Base-by-base conservation (phyloP, 176 grass and related monocot genomes). In the Elymus sibiricus region DNA sequence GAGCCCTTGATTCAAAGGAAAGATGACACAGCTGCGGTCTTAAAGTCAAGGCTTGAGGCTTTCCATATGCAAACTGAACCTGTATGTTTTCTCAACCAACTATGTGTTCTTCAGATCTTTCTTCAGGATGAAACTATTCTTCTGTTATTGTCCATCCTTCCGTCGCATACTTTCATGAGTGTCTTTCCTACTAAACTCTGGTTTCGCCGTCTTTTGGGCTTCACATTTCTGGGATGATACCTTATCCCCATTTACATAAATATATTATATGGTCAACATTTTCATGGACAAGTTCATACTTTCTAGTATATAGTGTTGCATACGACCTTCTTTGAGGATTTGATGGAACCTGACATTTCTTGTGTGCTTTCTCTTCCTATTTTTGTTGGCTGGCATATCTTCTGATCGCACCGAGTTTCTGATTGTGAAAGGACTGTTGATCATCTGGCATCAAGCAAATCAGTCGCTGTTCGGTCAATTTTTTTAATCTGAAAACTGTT, bases 51-150 rank as follows among this genome's bases (percentile, higher is more conserved):
- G 88, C 97, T 98, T 90, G 97, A 98, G 86, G 83, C 97, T 43
- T 98, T 98, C 86, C 93, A 98, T 74, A 80, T 89, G 88, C 97
- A 98, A 66, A 98, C 97, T 10, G 88, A 98, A 85, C 97, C 97
- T 43, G 97, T 98, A 96, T 74, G 90, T 81, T 75, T 81, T 83
- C 46, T 82, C 29, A 37, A 81, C 64, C 26, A 70, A 80, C 5
- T 38, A 25, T 43, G 1, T 69, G 67, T 68, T 85, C 13, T 74
- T 56, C 1, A 7, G 5, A 74, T 39, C 7, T 55, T 74, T 64
- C 22, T 77, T 51, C 6, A 4, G 12, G 7, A 56, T 11, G 4
- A 75, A 79, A 26, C 53, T 42, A 0, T 61, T 44, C 3, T 51
- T 62, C 53, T 73, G 49, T 42, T 70, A 82, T 59, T 67, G 13